Evolutionary conservation across 2,329 filamentous ascomycete genomes (phyloP).

Genomic region (Phialophora chinensis): DNA sequence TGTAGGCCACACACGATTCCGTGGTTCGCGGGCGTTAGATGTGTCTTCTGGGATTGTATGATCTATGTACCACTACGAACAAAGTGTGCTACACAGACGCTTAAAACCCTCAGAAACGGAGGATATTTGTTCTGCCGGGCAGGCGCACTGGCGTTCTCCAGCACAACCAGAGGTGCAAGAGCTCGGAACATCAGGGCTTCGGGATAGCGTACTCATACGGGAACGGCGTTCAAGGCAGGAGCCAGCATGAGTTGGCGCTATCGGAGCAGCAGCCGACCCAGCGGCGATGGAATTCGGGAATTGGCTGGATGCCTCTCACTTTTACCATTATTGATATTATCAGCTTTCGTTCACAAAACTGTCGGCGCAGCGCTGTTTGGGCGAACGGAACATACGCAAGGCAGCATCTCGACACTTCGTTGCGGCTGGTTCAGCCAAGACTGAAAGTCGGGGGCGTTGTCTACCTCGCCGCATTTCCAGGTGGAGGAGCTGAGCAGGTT

Average conservation of each 20-base stretch:
- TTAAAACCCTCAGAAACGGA: not conserved
- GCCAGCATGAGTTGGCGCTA: not conserved
- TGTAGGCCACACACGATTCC: not conserved
- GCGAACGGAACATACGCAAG: not conserved
- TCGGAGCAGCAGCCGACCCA: not conserved
- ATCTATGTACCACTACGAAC: slow-evolving; percentile 2
- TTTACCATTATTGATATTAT: not conserved
- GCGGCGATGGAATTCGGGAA: not conserved
- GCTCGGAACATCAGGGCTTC: not conserved
- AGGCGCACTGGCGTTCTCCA: not conserved
- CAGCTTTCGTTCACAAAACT: not conserved
- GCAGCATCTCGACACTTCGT: not conserved
- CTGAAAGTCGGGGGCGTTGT: not conserved
- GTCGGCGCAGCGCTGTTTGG: not conserved
- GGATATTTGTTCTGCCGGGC: not conserved
- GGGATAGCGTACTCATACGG: not conserved
- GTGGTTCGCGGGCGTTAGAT: not conserved
- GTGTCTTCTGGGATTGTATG: not conserved
- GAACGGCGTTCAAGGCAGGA: not conserved
- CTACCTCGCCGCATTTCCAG: not conserved
- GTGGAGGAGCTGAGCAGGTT: not conserved
- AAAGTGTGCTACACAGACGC: not conserved
- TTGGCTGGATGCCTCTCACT: not conserved
- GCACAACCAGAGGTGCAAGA: not conserved
- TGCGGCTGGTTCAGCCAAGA: not conserved